Percentiles rank a stretch among this genome's conserved stretches.
These are phyloP conservation scores for Bipolaris sorokiniana DNA, from an alignment of 2,329 filamentous ascomycete genomes.

Conservation along the genomic window DNA sequence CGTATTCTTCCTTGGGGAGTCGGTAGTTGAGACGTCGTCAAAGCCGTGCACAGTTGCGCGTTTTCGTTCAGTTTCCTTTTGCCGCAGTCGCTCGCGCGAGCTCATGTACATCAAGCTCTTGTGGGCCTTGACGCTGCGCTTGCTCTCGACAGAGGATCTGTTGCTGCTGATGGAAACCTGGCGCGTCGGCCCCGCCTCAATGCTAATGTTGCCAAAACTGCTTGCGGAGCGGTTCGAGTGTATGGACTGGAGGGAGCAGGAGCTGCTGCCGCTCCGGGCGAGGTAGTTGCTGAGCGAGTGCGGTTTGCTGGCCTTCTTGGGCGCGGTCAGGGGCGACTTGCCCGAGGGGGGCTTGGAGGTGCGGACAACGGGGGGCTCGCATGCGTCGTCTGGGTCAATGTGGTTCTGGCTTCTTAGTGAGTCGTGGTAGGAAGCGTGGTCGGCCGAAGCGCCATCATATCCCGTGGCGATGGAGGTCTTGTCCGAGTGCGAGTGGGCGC, in stretches of 20 bases:
- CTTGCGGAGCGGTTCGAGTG: slow-evolving; percentile 44
- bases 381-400: slow-evolving; percentile 62
- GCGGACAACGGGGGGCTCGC: slow-evolving; percentile 73
- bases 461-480: slow-evolving; percentile 26
- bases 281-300: slow-evolving; percentile 66
- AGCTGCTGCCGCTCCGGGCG: slow-evolving; percentile 49
- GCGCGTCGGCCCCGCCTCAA: slow-evolving; percentile 42
- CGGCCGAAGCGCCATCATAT: slow-evolving; percentile 66
- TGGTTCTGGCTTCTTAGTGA: slow-evolving; percentile 58
- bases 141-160: slow-evolving; percentile 45
- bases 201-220: slow-evolving; percentile 52
- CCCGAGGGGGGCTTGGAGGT: slow-evolving; percentile 83
- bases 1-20: slow-evolving; percentile 30
- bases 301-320: slow-evolving; percentile 51
- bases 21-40: slow-evolving; percentile 47
- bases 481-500: slow-evolving; percentile 38
- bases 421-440: slow-evolving; percentile 70
- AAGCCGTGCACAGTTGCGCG: slow-evolving; percentile 55
- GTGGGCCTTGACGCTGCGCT: slow-evolving; percentile 46
- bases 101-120: slow-evolving; percentile 75
- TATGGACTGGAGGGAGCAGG: slow-evolving; percentile 44
- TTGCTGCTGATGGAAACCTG: slow-evolving; percentile 38
- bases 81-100: slow-evolving; percentile 70
- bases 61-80: slow-evolving; percentile 67
- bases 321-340: slow-evolving; percentile 72